phyloP scores from a whole-genome alignment of 495 filamentous ascomycete species.

The Podospora sp. region DNA sequence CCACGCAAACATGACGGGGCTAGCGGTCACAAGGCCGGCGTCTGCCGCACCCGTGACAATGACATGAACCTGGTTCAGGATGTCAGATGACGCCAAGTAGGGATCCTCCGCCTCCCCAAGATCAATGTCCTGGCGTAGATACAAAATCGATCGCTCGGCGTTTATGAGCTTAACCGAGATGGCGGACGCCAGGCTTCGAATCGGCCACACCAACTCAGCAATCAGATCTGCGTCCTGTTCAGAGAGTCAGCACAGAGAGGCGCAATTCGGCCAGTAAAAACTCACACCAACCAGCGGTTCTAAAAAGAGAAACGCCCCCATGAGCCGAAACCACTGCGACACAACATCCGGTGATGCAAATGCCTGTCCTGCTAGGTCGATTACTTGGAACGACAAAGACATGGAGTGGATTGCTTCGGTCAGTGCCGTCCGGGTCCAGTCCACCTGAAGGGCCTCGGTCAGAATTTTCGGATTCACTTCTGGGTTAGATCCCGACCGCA shows the following conservation, averaged over 20 bases:
- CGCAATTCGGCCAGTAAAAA: constrained; percentile 15
- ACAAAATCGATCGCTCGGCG: constrained; percentile 53
- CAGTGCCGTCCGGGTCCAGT: constrained; percentile 64
- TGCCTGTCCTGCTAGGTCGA: constrained; percentile 58
- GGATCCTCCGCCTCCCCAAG: constrained; percentile 48
- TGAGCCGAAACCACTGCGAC: constrained; percentile 70
- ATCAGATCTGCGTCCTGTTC: constrained; percentile 43
- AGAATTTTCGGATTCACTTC: constrained; percentile 33
- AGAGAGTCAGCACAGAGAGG: constrained; percentile 32
- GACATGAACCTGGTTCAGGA: constrained; percentile 66
- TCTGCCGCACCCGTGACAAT: constrained; percentile 57
- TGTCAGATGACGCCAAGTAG: constrained; percentile 64
- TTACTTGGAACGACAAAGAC: constrained; percentile 69
- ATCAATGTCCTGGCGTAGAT: constrained; percentile 45
- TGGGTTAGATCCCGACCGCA: constrained; percentile 34
- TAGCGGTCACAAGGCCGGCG: constrained; percentile 52
- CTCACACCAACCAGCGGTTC: constrained; percentile 60
- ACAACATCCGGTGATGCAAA: constrained; percentile 62
- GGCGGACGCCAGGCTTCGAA: constrained; percentile 69
- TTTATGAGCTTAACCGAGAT: constrained; percentile 76
- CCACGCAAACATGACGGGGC: constrained; percentile 76
- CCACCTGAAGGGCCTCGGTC: constrained; percentile 56
- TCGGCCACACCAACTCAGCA: constrained; percentile 59
- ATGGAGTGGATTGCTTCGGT: constrained; percentile 72
- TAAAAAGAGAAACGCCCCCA: constrained; percentile 66